Evolutionary conservation across 2,329 filamentous ascomycete genomes (phyloP).

Genomic region (Sporothrix schenckii): DNA sequence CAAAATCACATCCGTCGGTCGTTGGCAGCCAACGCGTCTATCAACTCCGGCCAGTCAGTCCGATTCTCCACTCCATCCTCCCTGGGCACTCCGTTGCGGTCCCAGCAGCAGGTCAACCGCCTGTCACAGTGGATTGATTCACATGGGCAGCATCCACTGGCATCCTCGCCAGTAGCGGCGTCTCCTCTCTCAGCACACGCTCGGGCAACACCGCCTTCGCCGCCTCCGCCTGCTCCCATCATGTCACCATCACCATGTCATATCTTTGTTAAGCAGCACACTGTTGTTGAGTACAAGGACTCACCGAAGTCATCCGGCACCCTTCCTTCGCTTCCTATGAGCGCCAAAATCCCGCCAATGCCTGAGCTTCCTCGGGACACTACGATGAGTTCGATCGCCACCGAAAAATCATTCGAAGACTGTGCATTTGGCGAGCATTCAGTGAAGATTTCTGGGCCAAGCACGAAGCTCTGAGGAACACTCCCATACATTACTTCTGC

Average conservation of each 20-base stretch:
- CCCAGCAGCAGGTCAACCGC: not conserved
- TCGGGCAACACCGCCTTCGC: not conserved
- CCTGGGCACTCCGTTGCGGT: not conserved
- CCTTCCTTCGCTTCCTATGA: not conserved
- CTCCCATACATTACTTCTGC: not conserved
- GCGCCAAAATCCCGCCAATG: not conserved
- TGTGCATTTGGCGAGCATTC: slow-evolving; percentile 12
- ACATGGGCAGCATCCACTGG: not conserved
- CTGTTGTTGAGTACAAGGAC: slow-evolving; percentile 23
- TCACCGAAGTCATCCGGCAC: not conserved
- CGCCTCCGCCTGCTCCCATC: not conserved
- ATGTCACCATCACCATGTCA: slow-evolving; percentile 5
- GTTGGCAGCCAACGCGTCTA: not conserved
- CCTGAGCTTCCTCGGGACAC: not conserved
- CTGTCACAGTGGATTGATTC: slow-evolving; percentile 18
- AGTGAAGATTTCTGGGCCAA: slow-evolving; percentile 24
- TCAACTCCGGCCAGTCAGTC: slow-evolving; percentile 11
- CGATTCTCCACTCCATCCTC: slow-evolving; percentile 11
- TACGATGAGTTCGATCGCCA: slow-evolving; percentile 1
- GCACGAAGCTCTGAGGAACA: not conserved
- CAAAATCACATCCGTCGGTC: not conserved
- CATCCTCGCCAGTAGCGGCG: not conserved
- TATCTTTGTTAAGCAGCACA: slow-evolving; percentile 33
- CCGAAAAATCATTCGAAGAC: slow-evolving; percentile 9
- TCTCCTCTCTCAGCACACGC: not conserved